Evolutionary conservation across 2,329 filamentous ascomycete species (phyloP).

Genomic region (Epichloe coenophiala): DNA sequence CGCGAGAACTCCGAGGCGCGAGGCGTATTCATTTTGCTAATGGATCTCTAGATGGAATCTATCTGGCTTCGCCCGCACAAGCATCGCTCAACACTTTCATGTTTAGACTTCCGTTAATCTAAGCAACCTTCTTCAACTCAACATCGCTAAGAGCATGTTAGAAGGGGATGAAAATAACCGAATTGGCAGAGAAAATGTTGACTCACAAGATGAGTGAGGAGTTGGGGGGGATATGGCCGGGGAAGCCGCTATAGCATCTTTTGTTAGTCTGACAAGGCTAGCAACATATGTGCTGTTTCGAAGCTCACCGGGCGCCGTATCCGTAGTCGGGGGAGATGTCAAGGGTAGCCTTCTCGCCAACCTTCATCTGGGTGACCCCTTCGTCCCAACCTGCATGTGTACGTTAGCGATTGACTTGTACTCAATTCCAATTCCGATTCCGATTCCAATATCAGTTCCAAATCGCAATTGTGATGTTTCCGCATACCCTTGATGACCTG

Average conservation of each 20-base stretch:
- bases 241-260: slow-evolving; percentile 51
- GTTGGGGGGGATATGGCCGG: slow-evolving; percentile 54
- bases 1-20: neutral
- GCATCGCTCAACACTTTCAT: neutral
- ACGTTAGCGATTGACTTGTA: slow-evolving; percentile 3
- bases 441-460: too few relatives aligned
- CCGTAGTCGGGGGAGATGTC: slow-evolving; percentile 45
- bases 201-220: slow-evolving; percentile 4
- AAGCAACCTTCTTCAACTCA: slow-evolving; percentile 5
- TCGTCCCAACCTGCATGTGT: slow-evolving; percentile 59
- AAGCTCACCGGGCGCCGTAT: slow-evolving; percentile 22
- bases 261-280: neutral
- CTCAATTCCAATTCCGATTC: too few relatives aligned
- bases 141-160: slow-evolving; percentile 4
- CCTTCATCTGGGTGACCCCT: slow-evolving; percentile 71
- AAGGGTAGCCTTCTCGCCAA: slow-evolving; percentile 80
- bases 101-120: neutral
- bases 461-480: slow-evolving; percentile 8
- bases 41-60: neutral
- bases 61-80: neutral
- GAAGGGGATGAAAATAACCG: neutral
- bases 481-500: slow-evolving; percentile 69
- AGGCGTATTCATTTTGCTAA: neutral
- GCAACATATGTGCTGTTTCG: slow-evolving; percentile 22
- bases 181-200: neutral